A percentile compares a stretch with the other conserved stretches of the same genome.
phyloP scores from a whole-genome alignment of 78 protist species.

The Monosiga brevicollis region DNA sequence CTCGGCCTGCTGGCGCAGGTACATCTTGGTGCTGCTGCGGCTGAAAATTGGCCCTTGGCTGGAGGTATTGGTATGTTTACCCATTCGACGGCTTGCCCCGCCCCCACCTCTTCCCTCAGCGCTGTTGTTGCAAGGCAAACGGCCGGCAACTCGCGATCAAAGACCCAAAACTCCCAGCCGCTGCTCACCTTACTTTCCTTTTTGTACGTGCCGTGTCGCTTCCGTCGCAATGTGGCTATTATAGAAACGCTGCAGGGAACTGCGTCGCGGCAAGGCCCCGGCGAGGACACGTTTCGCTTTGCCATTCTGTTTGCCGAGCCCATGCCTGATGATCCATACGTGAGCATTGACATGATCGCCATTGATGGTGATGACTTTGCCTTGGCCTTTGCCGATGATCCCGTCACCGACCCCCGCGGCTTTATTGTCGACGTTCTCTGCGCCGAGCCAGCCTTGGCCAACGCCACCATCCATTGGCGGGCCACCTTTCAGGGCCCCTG shows the following conservation, averaged over 20 bases:
- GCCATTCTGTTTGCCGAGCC: neutral
- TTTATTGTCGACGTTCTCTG: neutral
- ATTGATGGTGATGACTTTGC: neutral
- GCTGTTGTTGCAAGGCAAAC: neutral
- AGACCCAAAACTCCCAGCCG: neutral
- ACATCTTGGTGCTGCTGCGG: too few species aligned
- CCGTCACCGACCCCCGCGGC: neutral
- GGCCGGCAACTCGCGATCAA: neutral
- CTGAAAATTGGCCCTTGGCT: neutral
- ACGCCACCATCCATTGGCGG: neutral
- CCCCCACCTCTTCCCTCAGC: neutral
- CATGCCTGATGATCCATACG: neutral
- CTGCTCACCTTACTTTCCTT: neutral
- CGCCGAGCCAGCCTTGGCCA: neutral
- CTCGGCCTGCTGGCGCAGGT: too few species aligned
- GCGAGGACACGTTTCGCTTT: neutral
- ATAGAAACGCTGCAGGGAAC: neutral
- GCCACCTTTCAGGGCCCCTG: neutral
- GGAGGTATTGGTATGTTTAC: neutral
- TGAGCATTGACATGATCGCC: neutral
- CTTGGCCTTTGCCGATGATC: neutral
- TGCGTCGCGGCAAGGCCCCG: neutral
- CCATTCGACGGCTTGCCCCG: neutral
- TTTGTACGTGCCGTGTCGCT: neutral
- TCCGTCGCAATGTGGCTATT: neutral